Conservation (phyloP, 805 yeast genomes). For the Candida loeiensis region DNA sequence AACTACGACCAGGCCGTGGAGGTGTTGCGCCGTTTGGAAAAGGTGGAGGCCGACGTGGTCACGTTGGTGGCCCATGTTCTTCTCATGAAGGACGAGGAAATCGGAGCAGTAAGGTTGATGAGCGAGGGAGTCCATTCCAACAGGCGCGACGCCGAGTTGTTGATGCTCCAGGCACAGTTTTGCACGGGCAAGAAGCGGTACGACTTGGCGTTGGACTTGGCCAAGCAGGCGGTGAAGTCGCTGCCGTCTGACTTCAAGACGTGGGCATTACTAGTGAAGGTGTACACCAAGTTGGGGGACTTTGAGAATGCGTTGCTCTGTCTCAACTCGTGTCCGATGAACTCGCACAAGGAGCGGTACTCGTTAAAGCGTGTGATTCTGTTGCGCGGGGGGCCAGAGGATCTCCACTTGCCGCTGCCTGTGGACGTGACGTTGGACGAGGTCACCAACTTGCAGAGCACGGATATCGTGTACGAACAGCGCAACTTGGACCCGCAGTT, state of each 20-base stretch:
- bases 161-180: conserved; percentile 56
- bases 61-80: conserved; percentile 53
- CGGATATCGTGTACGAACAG: conserved; percentile 64
- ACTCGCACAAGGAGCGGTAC: conserved; percentile 65
- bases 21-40: conserved; percentile 50
- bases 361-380: conserved; percentile 58
- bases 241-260: conserved; percentile 74
- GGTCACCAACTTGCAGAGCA: conserved; percentile 64
- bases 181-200: conserved; percentile 49
- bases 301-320: conserved; percentile 70
- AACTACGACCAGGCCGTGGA: conserved; percentile 58
- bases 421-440: conserved; percentile 67
- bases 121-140: conserved; percentile 46
- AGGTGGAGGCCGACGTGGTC: conserved; percentile 53
- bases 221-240: conserved; percentile 62
- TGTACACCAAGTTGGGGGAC: conserved; percentile 60
- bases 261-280: conserved; percentile 66
- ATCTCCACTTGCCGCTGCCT: conserved; percentile 73
- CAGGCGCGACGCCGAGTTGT: conserved; percentile 54
- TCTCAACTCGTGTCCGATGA: conserved; percentile 80
- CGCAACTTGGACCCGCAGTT: conserved; percentile 59
- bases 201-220: conserved; percentile 57
- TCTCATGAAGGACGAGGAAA: conserved; percentile 55
- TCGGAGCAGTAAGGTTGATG: conserved; percentile 52
- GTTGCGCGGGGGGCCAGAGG: conserved; percentile 44